phyloP scores from a whole-genome alignment of 805 yeast species.

The Hanseniaspora mollemarum region DNA sequence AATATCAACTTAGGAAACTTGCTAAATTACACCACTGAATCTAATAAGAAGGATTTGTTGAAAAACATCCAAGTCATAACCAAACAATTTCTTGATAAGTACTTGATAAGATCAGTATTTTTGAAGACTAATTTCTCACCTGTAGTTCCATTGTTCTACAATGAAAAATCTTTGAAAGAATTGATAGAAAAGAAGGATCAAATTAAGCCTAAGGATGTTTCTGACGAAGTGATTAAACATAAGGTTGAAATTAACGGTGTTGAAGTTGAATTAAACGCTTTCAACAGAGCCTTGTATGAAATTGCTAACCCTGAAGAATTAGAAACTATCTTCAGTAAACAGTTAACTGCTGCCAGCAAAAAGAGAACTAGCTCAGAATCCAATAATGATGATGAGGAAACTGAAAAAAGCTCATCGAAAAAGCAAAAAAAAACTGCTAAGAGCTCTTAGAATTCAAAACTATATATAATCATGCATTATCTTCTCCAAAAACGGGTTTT shows the following conservation, averaged over 20 bases:
- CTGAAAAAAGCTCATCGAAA: constrained; percentile 7
- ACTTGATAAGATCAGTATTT: constrained; percentile 45
- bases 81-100: constrained; percentile 33
- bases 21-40: constrained; percentile 28
- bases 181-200: constrained; percentile 23
- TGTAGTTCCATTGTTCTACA: constrained; percentile 68
- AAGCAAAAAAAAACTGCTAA: constrained; percentile 6
- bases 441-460: background rate
- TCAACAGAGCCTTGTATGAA: constrained; percentile 73
- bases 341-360: constrained; percentile 36
- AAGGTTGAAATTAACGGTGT: constrained; percentile 30
- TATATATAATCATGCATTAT: too few relatives aligned
- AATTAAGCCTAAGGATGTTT: constrained; percentile 21
- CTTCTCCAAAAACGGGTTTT: too few relatives aligned
- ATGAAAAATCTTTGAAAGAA: constrained; percentile 36
- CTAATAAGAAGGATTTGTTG: constrained; percentile 38
- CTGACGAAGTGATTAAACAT: constrained; percentile 20
- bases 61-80: constrained; percentile 52
- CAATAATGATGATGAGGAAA: background rate
- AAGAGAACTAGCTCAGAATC: constrained; percentile 19
- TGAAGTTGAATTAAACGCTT: constrained; percentile 41
- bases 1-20: constrained; percentile 54
- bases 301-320: constrained; percentile 66
- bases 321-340: constrained; percentile 48
- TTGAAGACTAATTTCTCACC: constrained; percentile 66